Evolutionary conservation across 495 filamentous ascomycete species (phyloP).

Genomic region (Aspergillus mulundensis): DNA sequence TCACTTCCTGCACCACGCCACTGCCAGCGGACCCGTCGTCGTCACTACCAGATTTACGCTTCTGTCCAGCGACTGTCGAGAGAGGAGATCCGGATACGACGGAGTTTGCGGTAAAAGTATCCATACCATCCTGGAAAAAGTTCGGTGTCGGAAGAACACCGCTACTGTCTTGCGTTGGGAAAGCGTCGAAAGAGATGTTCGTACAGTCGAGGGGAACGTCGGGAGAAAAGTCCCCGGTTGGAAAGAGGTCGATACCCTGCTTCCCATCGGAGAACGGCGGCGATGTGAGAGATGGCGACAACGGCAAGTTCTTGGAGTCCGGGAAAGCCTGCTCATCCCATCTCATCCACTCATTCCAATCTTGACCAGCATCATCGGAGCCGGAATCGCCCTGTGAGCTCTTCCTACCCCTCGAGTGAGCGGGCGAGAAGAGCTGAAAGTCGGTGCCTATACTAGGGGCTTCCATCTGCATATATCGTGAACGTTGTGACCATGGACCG

Average conservation of each 20-base stretch:
- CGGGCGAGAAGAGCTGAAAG: slow-evolving; percentile 41
- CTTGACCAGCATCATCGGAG: slow-evolving; percentile 32
- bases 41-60: slow-evolving; percentile 43
- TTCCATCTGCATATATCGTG: slow-evolving; percentile 23
- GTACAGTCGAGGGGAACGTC: slow-evolving; percentile 33
- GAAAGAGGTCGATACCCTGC: slow-evolving; percentile 21
- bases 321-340: slow-evolving; percentile 42
- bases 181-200: slow-evolving; percentile 26
- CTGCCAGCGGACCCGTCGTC: slow-evolving; percentile 37
- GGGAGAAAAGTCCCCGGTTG: slow-evolving; percentile 28
- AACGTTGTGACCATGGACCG: slow-evolving; percentile 17
- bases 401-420: slow-evolving; percentile 21
- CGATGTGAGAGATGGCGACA: slow-evolving; percentile 28
- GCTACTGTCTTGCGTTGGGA: slow-evolving; percentile 12
- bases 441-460: slow-evolving; percentile 33
- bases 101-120: slow-evolving; percentile 20
- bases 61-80: slow-evolving; percentile 30
- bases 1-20: slow-evolving; percentile 31
- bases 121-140: slow-evolving; percentile 1
- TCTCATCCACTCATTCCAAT: slow-evolving; percentile 51
- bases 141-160: slow-evolving; percentile 9
- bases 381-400: slow-evolving; percentile 19
- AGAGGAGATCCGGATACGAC: slow-evolving; percentile 29
- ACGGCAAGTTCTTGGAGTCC: slow-evolving; percentile 24
- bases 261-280: slow-evolving; percentile 26